phyloP scores from a whole-genome alignment of 257 asterid genomes.

The Solanum virginianum region DNA sequence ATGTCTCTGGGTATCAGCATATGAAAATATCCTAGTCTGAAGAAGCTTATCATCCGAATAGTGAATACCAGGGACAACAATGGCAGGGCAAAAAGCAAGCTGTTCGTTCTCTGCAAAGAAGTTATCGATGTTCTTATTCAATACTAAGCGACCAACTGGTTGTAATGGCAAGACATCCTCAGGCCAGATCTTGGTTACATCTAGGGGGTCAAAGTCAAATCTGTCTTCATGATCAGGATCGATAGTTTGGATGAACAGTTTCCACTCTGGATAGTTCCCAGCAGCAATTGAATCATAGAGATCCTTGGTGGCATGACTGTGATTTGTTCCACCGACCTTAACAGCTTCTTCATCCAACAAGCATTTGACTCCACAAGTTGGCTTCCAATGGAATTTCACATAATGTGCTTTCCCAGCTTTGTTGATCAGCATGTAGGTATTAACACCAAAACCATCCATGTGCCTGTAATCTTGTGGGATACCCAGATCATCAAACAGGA shows the following conservation, averaged over 20 bases:
- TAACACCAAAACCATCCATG: conserved; percentile 93
- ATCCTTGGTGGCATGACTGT: conserved; percentile 95
- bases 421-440: conserved; percentile 79
- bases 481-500: conserved; percentile 84
- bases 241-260: conserved; percentile 74
- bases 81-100: conserved; percentile 43
- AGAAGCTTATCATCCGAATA: conserved; percentile 41
- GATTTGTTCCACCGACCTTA: conserved; percentile 81
- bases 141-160: conserved; percentile 93
- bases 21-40: conserved; percentile 34
- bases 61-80: conserved; percentile 35
- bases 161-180: conserved; percentile 87
- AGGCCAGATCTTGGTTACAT: conserved; percentile 93
- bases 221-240: conserved; percentile 83
- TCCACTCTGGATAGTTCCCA: conserved; percentile 96
- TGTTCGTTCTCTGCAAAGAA: conserved; percentile 45
- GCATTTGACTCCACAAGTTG: conserved; percentile 90
- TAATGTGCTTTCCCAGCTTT: conserved; percentile 78
- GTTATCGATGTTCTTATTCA: conserved; percentile 88
- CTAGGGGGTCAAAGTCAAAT: conserved; percentile 94
- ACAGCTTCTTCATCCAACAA: conserved; percentile 71
- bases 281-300: conserved; percentile 84
- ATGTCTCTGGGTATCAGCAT: conserved; percentile 38
- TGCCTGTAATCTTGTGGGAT: conserved; percentile 93
- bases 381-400: conserved; percentile 97